Percentiles rank a stretch among this genome's conserved stretches.
Conservation (phyloP, 805 yeast species). For the Wickerhamomyces sydowiorum region DNA sequence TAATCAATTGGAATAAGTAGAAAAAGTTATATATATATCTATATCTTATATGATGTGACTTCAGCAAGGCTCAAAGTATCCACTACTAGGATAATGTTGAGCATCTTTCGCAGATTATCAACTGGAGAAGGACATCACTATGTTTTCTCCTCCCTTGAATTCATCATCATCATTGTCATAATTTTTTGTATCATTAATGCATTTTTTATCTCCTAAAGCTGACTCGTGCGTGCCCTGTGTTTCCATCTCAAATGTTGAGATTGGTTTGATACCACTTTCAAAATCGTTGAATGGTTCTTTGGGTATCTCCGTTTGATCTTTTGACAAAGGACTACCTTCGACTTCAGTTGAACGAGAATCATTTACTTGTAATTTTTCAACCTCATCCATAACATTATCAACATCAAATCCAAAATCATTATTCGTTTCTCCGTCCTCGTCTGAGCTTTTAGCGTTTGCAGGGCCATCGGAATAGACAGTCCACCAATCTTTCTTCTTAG, state of each 20-base stretch:
- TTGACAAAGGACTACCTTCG: too few relatives aligned
- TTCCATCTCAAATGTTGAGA: too few relatives aligned
- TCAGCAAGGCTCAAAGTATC: too few relatives aligned
- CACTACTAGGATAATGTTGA: too few relatives aligned
- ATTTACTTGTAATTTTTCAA: constrained; percentile 5
- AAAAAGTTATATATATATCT: too few relatives aligned
- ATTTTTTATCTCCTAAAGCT: background rate
- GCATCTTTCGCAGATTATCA: too few relatives aligned
- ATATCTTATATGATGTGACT: too few relatives aligned
- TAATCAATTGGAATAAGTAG: too few relatives aligned
- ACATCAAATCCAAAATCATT: constrained; percentile 14
- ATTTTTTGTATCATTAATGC: background rate
- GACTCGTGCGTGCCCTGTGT: too few relatives aligned
- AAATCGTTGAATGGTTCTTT: too few relatives aligned
- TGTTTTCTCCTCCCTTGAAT: constrained; percentile 11
- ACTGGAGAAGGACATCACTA: constrained; percentile 18
- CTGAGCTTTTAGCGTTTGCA: constrained; percentile 3
- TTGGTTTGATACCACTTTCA: too few relatives aligned
- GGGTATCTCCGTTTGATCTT: background rate
- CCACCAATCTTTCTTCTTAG: constrained; percentile 55
- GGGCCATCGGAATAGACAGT: constrained; percentile 26
- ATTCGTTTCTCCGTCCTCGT: background rate
- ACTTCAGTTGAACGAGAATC: background rate
- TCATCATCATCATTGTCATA: constrained; percentile 13
- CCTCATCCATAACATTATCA: constrained; percentile 13